A percentile compares a stretch with the other conserved stretches of the same genome.
These are phyloP conservation scores for Eucalyptus leucophloia DNA, from an alignment of 345 rosid species.

Conservation along the genomic window DNA sequence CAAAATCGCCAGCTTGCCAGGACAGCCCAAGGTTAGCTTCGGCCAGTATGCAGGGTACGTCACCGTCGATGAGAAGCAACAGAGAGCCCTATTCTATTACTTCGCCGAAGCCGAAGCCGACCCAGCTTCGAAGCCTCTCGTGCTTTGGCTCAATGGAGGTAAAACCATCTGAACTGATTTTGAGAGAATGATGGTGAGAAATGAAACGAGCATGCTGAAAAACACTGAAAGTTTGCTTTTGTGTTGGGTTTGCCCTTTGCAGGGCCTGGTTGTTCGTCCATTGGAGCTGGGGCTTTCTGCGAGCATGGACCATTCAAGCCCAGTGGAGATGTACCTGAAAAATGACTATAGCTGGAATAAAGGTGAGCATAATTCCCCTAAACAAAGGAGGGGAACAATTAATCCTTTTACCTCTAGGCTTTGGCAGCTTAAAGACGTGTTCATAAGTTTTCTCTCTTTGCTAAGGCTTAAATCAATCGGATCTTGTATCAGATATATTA, in stretches of 20 bases:
- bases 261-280: conserved; percentile 42
- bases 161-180: background rate
- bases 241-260: background rate
- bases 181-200: background rate
- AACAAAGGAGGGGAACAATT: background rate
- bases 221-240: too few species aligned
- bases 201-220: background rate
- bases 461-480: background rate
- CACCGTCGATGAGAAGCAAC: conserved; percentile 6
- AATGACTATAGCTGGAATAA: conserved; percentile 31
- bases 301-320: conserved; percentile 39
- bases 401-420: background rate
- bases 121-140: conserved; percentile 31
- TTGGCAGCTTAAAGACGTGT: too few species aligned
- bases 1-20: conserved; percentile 18
- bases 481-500: background rate
- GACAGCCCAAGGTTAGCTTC: conserved; percentile 23
- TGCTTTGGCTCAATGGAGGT: conserved; percentile 46
- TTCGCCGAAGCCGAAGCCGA: conserved; percentile 27
- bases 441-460: background rate
- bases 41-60: conserved; percentile 26
- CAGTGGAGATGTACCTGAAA: background rate
- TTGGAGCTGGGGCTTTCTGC: conserved; percentile 29
- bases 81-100: conserved; percentile 29
- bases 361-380: background rate